Conservation (phyloP, 2,329 filamentous ascomycete genomes). For the Fusarium poae region DNA sequence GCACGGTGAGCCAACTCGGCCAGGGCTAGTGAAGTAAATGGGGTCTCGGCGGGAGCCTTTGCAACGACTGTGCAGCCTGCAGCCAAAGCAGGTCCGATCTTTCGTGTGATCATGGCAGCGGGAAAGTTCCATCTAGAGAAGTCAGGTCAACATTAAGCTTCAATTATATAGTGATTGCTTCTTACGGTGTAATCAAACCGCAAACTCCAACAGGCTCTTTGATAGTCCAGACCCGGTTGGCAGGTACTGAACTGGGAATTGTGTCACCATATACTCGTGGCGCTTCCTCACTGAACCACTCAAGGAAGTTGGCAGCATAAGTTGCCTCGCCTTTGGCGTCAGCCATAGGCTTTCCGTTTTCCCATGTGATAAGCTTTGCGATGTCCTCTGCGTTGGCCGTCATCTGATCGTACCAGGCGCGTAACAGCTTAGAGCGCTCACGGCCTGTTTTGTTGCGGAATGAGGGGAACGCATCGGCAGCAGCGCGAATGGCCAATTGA, state of each 20-base stretch:
- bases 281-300: slow-evolving; percentile 87
- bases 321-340: slow-evolving; percentile 79
- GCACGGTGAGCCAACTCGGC: slow-evolving; percentile 88
- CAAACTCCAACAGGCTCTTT: slow-evolving; percentile 89
- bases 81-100: slow-evolving; percentile 81
- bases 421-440: slow-evolving; percentile 78
- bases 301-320: slow-evolving; percentile 81
- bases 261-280: slow-evolving; percentile 80
- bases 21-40: slow-evolving; percentile 88
- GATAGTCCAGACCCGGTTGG: slow-evolving; percentile 81
- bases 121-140: slow-evolving; percentile 81
- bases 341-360: slow-evolving; percentile 87
- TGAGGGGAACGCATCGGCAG: slow-evolving; percentile 77
- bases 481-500: slow-evolving; percentile 85
- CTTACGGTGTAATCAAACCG: slow-evolving; percentile 80
- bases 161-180: background rate
- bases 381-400: slow-evolving; percentile 83
- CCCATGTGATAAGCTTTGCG: slow-evolving; percentile 86
- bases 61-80: slow-evolving; percentile 96
- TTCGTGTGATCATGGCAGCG: slow-evolving; percentile 79
- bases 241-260: slow-evolving; percentile 76
- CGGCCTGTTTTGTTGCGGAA: slow-evolving; percentile 81
- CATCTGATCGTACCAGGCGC: slow-evolving; percentile 86
- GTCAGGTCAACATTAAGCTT: slow-evolving; percentile 13
- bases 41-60: slow-evolving; percentile 93